Evolutionary conservation across 257 asterid genomes (phyloP).

Genomic region (Echites panduratus): DNA sequence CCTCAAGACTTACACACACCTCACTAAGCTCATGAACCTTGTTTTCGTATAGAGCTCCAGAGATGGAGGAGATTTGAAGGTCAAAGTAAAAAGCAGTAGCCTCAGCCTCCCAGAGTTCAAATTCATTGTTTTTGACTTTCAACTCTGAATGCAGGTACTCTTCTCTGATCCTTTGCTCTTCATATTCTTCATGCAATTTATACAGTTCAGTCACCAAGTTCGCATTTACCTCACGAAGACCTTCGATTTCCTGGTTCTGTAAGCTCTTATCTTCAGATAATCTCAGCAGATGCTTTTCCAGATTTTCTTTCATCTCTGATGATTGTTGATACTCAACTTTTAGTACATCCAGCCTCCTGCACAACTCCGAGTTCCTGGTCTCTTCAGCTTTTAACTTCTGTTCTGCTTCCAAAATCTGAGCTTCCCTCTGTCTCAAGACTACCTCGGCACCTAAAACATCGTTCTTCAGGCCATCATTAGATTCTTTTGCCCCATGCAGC

Average conservation of each 20-base stretch:
- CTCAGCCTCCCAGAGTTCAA: slow-evolving; percentile 80
- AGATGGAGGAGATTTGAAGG: slow-evolving; percentile 70
- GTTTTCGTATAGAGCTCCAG: slow-evolving; percentile 55
- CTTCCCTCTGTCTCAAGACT: slow-evolving; percentile 35
- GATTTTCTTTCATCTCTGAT: slow-evolving; percentile 27
- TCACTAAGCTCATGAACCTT: slow-evolving; percentile 73
- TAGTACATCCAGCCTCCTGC: slow-evolving; percentile 40
- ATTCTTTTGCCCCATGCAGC: slow-evolving; percentile 39
- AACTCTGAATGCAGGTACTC: slow-evolving; percentile 50
- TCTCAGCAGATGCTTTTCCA: slow-evolving; percentile 40
- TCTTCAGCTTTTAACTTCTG: slow-evolving; percentile 55
- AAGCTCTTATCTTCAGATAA: slow-evolving; percentile 42
- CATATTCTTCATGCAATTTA: slow-evolving; percentile 48
- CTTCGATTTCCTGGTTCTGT: slow-evolving; percentile 51
- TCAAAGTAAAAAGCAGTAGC: slow-evolving; percentile 73
- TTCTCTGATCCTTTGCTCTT: slow-evolving; percentile 50
- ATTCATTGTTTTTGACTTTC: slow-evolving; percentile 49
- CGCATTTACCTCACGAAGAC: slow-evolving; percentile 44
- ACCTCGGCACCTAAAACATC: slow-evolving; percentile 36
- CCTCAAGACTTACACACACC: slow-evolving; percentile 45
- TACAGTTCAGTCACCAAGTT: slow-evolving; percentile 49
- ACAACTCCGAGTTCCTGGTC: slow-evolving; percentile 39
- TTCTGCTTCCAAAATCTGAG: slow-evolving; percentile 47
- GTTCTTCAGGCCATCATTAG: slow-evolving; percentile 36
- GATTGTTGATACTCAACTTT: slow-evolving; percentile 45